phyloP scores from a whole-genome alignment of 176 grass and related monocot genomes.

The Oryza rufipogon region DNA sequence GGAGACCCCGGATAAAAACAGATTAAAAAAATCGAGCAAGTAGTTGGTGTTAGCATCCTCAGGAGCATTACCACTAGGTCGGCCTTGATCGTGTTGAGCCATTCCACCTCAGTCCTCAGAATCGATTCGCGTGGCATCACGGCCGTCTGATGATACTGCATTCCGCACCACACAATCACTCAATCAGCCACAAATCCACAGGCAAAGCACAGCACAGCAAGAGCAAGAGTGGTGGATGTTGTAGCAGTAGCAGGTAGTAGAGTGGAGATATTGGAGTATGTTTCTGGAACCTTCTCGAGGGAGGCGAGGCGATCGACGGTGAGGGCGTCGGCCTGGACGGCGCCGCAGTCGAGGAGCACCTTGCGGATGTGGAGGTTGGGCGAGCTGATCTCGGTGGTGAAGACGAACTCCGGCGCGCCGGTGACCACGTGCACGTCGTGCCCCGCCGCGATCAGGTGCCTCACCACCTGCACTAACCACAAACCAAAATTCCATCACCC shows the following conservation, averaged over 20 bases:
- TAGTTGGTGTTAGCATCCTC: background rate
- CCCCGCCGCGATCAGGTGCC: constrained; percentile 81
- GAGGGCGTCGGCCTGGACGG: constrained; percentile 96
- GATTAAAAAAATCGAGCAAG: background rate
- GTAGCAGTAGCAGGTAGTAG: too few species aligned
- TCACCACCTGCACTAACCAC: constrained; percentile 55
- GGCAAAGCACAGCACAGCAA: background rate
- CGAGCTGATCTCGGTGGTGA: constrained; percentile 84
- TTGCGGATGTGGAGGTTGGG: constrained; percentile 81
- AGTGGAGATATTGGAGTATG: background rate
- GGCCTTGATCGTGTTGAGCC: constrained; percentile 89
- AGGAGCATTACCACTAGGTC: constrained; percentile 75
- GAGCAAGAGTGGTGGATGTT: background rate
- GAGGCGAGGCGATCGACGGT: constrained; percentile 94
- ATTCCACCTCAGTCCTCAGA: constrained; percentile 85
- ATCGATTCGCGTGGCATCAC: constrained; percentile 87
- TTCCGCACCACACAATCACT: background rate
- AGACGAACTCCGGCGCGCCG: constrained; percentile 89
- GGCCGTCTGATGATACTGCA: constrained; percentile 95
- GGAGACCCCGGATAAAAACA: background rate
- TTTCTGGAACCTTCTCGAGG: constrained; percentile 67
- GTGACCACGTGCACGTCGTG: constrained; percentile 97
- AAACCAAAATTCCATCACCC: background rate
- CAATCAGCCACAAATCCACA: background rate
- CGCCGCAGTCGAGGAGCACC: constrained; percentile 98